Base-by-base conservation (phyloP, 2,329 filamentous ascomycete species). In the Aspergillus unguis region DNA sequence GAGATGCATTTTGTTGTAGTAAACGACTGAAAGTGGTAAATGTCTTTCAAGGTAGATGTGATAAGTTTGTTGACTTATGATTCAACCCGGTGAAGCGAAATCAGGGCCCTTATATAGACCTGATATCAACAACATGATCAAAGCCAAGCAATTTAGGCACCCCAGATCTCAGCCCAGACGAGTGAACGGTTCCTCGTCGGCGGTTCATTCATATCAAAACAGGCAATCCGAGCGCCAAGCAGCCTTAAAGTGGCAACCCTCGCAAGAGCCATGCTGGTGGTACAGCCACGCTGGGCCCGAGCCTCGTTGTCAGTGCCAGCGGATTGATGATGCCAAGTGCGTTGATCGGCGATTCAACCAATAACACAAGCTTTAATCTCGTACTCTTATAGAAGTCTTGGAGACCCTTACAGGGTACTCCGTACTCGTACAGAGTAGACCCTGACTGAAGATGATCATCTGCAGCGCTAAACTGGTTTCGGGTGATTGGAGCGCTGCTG, bases 1-100 rank as follows among this genome's bases (percentile, higher is more conserved):
- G 29, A 48, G 46, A 11, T 42, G 48, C 48, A 51, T 51, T 45
- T 45, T 49, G 37, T 31, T 23, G 5, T 41, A 4, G 23, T 37
- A 27, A 1, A 7, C 11, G 17, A n/a, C 7, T 7, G 17, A 7
- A 27, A n/a, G 29, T 7, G 27, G 11, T 10, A n/a, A 27, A 29
- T 29, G 11, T 35, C 6, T 9, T 23, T 23, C n/a, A 23, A 6
- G 3, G n/a, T 38, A 23, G 5, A 2, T 25, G 11, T 27, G 3
- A 36, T 8, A 4, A 27, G 11, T 36, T 46, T 33, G 11, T 43
- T 45, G 32, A n/a, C 27, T 36, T 17, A 45, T 45, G 43, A 45
- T 17, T n/a, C 23, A 5, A 45, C 23, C 35, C 10, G 26, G 23
- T 4, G 42, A 44, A 17, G 41, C 42, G 42, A 17, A 4, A 23